These are phyloP conservation scores for Alternaria sp. DNA, from an alignment of 2,329 filamentous ascomycete genomes.

Conservation along the genomic window DNA sequence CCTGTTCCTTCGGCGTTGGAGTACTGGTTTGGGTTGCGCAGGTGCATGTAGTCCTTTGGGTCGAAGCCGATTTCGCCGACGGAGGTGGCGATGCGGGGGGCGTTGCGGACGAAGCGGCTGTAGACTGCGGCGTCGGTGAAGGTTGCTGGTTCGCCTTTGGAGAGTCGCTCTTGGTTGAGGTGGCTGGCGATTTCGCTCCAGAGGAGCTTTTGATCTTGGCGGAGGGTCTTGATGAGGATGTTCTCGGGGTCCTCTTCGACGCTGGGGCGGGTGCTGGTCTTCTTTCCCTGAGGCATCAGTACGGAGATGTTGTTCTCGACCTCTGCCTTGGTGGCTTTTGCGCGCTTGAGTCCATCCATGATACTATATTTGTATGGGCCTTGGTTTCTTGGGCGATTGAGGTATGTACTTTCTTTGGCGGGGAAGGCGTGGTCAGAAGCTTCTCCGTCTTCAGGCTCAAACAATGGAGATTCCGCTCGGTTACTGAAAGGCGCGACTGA, in stretches of 20 bases:
- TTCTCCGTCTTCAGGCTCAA: neutral
- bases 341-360: slow-evolving; percentile 22
- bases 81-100: slow-evolving; percentile 27
- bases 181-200: slow-evolving; percentile 38
- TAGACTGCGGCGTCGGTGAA: slow-evolving; percentile 45
- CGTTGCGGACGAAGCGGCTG: slow-evolving; percentile 44
- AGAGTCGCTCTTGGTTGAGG: slow-evolving; percentile 33
- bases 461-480: slow-evolving; percentile 9
- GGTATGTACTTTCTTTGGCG: neutral
- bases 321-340: slow-evolving; percentile 24
- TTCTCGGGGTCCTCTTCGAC: slow-evolving; percentile 40
- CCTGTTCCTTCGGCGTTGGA: slow-evolving; percentile 1
- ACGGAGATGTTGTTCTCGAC: slow-evolving; percentile 19
- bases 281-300: slow-evolving; percentile 8
- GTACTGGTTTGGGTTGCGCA: slow-evolving; percentile 28
- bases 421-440: neutral
- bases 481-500: neutral
- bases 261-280: neutral
- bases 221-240: slow-evolving; percentile 40
- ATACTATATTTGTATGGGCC: neutral
- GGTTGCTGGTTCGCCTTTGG: slow-evolving; percentile 16
- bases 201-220: slow-evolving; percentile 25
- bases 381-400: neutral
- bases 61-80: slow-evolving; percentile 38
- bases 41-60: slow-evolving; percentile 42